Evolutionary conservation across 352 stramenopile species (phyloP).

Genomic region (Globisporangium ultimum): DNA sequence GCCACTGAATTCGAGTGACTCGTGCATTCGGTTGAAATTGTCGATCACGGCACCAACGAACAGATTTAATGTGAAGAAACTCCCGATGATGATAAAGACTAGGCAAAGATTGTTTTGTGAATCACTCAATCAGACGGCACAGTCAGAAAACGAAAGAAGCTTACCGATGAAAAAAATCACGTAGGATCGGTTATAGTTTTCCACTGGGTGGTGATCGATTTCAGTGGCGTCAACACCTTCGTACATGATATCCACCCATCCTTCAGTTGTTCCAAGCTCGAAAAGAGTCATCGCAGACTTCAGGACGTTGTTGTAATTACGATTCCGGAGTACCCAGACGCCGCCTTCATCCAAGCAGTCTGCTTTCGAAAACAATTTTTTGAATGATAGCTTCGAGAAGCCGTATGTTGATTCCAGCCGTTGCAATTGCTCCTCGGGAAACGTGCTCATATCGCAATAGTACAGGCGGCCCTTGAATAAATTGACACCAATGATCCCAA

Average conservation of each 20-base stretch:
- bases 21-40: constrained; percentile 75
- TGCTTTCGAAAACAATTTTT: constrained; percentile 33
- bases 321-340: constrained; percentile 22
- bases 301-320: constrained; percentile 67
- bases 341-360: constrained; percentile 29
- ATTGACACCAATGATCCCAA: constrained; percentile 60
- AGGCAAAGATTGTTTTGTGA: neutral
- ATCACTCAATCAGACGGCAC: neutral
- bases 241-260: constrained; percentile 84
- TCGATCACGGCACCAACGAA: constrained; percentile 89
- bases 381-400: constrained; percentile 39
- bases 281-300: constrained; percentile 65
- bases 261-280: constrained; percentile 85
- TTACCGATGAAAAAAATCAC: constrained; percentile 73
- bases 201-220: constrained; percentile 63
- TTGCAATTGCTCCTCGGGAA: constrained; percentile 20
- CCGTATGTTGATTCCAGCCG: constrained; percentile 29
- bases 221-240: constrained; percentile 65
- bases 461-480: constrained; percentile 87
- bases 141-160: neutral
- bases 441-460: constrained; percentile 52
- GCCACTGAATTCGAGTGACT: constrained; percentile 32
- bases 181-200: constrained; percentile 63
- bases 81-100: constrained; percentile 83
- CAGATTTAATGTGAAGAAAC: constrained; percentile 87